Evolutionary conservation across 805 yeast species (phyloP).

Genomic region (Hanseniaspora meyeri): DNA sequence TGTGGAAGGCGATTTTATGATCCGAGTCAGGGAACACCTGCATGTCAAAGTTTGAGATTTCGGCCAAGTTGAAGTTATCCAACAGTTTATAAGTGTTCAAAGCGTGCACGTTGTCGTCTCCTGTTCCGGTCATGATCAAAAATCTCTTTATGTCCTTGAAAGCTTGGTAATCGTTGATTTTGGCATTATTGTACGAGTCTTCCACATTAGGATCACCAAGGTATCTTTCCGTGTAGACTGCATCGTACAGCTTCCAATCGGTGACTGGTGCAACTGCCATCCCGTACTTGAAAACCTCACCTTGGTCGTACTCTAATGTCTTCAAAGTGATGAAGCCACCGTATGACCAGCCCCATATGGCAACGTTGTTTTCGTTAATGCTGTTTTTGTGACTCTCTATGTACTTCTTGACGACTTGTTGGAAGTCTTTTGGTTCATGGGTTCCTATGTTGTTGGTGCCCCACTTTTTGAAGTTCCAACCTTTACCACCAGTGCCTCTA

Average conservation of each 20-base stretch:
- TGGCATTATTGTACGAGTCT: slow-evolving; percentile 39
- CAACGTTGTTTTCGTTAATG: slow-evolving; percentile 43
- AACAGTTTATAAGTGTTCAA: slow-evolving; percentile 54
- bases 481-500: slow-evolving; percentile 70
- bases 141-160: slow-evolving; percentile 45
- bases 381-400: slow-evolving; percentile 31
- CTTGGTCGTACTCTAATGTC: slow-evolving; percentile 55
- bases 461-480: slow-evolving; percentile 52
- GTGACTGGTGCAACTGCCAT: slow-evolving; percentile 82
- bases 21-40: slow-evolving; percentile 88
- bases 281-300: slow-evolving; percentile 56
- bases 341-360: slow-evolving; percentile 83
- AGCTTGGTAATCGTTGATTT: slow-evolving; percentile 30
- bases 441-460: slow-evolving; percentile 50
- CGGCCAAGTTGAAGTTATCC: slow-evolving; percentile 41
- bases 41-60: slow-evolving; percentile 68
- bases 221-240: slow-evolving; percentile 69
- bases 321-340: slow-evolving; percentile 72
- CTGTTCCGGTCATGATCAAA: slow-evolving; percentile 68
- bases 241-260: slow-evolving; percentile 61
- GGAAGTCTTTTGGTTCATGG: slow-evolving; percentile 67
- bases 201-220: slow-evolving; percentile 40
- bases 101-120: slow-evolving; percentile 73
- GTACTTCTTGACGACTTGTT: slow-evolving; percentile 39
- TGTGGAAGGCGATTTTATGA: slow-evolving; percentile 68